Evolutionary conservation across 1,139 yeast genomes (phyloP).

Genomic region (Zhuliangozyma parablackwelliae): DNA sequence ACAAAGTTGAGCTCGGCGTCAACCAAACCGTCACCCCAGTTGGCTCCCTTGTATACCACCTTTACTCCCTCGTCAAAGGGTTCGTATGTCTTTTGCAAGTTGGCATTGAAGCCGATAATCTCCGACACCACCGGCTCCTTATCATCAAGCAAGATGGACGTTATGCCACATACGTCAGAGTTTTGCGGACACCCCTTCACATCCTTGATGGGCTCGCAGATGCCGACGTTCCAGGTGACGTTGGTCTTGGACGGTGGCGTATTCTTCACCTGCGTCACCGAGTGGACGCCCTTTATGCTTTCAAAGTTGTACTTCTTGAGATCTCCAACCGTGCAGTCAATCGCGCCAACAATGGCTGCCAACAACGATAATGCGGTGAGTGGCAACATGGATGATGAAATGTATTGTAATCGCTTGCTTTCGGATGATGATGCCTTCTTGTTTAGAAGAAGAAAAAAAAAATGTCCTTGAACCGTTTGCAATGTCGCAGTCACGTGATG

Average conservation of each 20-base stretch:
- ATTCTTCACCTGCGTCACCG: constrained; percentile 31
- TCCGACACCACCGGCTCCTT: constrained; percentile 45
- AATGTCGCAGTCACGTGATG: no score
- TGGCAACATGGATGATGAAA: no score
- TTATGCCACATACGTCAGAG: constrained; percentile 68
- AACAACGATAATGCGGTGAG: constrained; percentile 1
- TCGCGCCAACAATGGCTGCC: constrained; percentile 16
- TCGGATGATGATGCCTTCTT: no score
- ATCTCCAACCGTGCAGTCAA: constrained; percentile 44
- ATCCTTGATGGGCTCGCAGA: constrained; percentile 52
- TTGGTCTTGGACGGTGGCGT: constrained; percentile 79
- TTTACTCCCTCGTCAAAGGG: constrained; percentile 38
- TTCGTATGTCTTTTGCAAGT: constrained; percentile 27
- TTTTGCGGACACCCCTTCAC: constrained; percentile 57
- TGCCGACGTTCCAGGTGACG: constrained; percentile 63
- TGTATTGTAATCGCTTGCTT: no score
- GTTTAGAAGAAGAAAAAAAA: no score
- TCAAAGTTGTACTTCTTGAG: constrained; percentile 41
- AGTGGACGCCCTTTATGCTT: constrained; percentile 46
- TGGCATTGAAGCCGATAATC: constrained; percentile 46
- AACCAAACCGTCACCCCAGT: constrained; percentile 65
- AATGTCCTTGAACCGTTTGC: no score
- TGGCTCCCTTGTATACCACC: constrained; percentile 49
- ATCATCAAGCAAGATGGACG: constrained; percentile 45
- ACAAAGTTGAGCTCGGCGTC: constrained; percentile 48